Percentiles rank a stretch among this genome's conserved stretches.
phyloP scores from a whole-genome alignment of 768 basidiomycete species.

The Ramaria sp. region DNA sequence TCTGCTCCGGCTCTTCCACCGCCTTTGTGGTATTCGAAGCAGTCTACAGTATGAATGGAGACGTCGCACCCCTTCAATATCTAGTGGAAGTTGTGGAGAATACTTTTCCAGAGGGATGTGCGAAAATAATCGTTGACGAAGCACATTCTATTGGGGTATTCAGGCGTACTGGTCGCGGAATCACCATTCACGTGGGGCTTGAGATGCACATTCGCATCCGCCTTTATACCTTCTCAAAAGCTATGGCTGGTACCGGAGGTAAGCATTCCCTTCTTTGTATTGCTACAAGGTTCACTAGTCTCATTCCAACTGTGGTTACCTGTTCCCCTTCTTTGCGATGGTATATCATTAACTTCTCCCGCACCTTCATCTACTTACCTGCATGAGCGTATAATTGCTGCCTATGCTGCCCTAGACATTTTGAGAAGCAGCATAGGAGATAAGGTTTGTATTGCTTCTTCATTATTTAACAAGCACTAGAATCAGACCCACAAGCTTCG shows the following conservation, averaged over 20 bases:
- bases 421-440: too few relatives aligned
- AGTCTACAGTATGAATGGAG: conserved; percentile 37
- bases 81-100: conserved; percentile 21
- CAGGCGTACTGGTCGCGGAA: conserved; percentile 7
- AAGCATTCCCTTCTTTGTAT: neutral
- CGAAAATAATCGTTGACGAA: conserved; percentile 30
- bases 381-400: too few relatives aligned
- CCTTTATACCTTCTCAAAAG: neutral
- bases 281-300: neutral
- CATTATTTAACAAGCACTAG: too few relatives aligned
- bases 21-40: conserved; percentile 31
- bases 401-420: too few relatives aligned
- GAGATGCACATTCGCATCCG: neutral
- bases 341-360: neutral
- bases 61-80: conserved; percentile 25
- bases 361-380: neutral
- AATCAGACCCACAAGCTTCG: too few relatives aligned
- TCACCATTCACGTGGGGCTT: conserved; percentile 5
- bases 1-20: conserved; percentile 7
- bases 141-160: conserved; percentile 33
- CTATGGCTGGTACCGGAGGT: neutral
- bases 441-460: too few relatives aligned
- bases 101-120: conserved; percentile 16
- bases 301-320: neutral
- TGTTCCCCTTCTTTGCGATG: neutral